A percentile compares a stretch with the other conserved stretches of the same genome.
Evolutionary conservation across 148 eudicot genomes (phyloP).

Genomic region (Selenicereus undatus): DNA sequence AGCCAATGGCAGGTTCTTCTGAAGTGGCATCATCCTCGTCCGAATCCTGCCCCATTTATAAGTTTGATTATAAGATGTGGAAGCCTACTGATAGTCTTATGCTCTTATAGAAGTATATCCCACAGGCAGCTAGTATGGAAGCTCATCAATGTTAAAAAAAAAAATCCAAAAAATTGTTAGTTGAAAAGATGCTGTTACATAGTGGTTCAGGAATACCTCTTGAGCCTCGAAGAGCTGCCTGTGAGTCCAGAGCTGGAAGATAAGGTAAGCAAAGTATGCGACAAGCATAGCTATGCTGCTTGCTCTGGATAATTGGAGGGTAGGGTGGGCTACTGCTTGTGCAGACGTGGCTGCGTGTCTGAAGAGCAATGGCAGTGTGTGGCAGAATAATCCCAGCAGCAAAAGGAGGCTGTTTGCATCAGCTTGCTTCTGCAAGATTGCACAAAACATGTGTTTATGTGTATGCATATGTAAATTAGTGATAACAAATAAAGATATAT

Average conservation of each 20-base stretch:
- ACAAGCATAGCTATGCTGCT: constrained; percentile 74
- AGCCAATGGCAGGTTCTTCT: constrained; percentile 65
- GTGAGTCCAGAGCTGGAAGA: constrained; percentile 93
- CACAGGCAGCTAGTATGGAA: too few species aligned
- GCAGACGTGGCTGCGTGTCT: constrained; percentile 31
- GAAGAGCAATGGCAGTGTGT: constrained; percentile 62
- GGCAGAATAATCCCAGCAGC: constrained; percentile 74
- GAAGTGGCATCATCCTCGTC: constrained; percentile 36
- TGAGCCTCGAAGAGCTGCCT: constrained; percentile 58
- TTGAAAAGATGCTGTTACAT: too few species aligned
- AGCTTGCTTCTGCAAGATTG: constrained; percentile 66
- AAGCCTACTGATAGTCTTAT: too few species aligned
- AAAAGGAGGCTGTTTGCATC: constrained; percentile 69
- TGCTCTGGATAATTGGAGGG: constrained; percentile 62
- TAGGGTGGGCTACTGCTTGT: constrained; percentile 15
- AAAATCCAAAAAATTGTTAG: too few species aligned
- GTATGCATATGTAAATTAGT: too few species aligned
- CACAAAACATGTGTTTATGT: not conserved
- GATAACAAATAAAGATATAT: too few species aligned
- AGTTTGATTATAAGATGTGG: not conserved
- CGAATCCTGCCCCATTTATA: constrained; percentile 24
- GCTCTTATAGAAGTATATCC: too few species aligned
- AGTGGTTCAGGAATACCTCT: constrained; percentile 35
- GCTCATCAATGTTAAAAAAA: too few species aligned
- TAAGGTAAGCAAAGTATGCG: constrained; percentile 63